Percentiles rank a stretch among this genome's conserved stretches.
Evolutionary conservation across 2,329 filamentous ascomycete genomes (phyloP).

Genomic region (Cladosporium colombiae): DNA sequence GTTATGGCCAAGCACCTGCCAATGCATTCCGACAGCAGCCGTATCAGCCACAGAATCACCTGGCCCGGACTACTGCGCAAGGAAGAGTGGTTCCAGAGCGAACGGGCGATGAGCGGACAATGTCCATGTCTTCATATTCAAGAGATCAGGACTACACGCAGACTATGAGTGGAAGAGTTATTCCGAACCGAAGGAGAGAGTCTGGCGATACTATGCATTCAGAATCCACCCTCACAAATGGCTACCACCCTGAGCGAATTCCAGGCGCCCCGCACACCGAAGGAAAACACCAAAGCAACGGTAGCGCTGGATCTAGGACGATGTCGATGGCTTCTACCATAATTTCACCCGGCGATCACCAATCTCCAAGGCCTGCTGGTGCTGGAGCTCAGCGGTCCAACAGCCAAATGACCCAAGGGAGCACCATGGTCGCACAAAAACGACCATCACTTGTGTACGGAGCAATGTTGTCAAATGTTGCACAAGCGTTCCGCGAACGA

Average conservation of each 20-base stretch:
- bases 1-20: slow-evolving; percentile 63
- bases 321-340: slow-evolving; percentile 94
- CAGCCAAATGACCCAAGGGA: slow-evolving; percentile 36
- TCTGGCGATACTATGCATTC: slow-evolving; percentile 42
- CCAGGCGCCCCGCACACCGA: slow-evolving; percentile 28
- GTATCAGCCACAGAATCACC: slow-evolving; percentile 59
- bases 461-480: slow-evolving; percentile 87
- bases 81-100: slow-evolving; percentile 89
- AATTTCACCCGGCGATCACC: slow-evolving; percentile 48
- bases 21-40: slow-evolving; percentile 77
- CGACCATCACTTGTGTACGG: slow-evolving; percentile 88
- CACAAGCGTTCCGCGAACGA: slow-evolving; percentile 86
- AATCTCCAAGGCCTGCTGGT: slow-evolving; percentile 32
- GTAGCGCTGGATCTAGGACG: slow-evolving; percentile 59
- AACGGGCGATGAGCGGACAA: slow-evolving; percentile 79
- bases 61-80: slow-evolving; percentile 83
- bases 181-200: slow-evolving; percentile 72
- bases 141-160: slow-evolving; percentile 77
- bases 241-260: slow-evolving; percentile 30
- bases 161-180: slow-evolving; percentile 89
- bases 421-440: slow-evolving; percentile 60
- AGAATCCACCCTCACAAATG: slow-evolving; percentile 34
- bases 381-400: slow-evolving; percentile 39
- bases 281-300: slow-evolving; percentile 34
- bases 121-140: slow-evolving; percentile 89